Conservation (phyloP, 2,329 filamentous ascomycete species). For the Pestalotiopsis sp. region DNA sequence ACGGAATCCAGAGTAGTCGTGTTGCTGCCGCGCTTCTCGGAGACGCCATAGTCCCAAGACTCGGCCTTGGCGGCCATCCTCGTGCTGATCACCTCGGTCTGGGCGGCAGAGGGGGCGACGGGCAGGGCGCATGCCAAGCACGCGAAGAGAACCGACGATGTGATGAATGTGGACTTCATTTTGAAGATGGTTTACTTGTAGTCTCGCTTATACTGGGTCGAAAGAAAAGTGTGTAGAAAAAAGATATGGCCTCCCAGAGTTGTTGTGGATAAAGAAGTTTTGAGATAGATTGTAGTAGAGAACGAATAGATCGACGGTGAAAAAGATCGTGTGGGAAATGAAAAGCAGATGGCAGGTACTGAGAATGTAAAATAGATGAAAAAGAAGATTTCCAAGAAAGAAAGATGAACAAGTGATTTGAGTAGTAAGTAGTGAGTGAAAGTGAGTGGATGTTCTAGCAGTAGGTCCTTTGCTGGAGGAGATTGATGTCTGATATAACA, state of each 20-base stretch:
- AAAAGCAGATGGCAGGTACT: not conserved
- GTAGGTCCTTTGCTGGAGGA: not conserved
- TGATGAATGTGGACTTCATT: slow-evolving; percentile 1
- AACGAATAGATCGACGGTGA: not conserved
- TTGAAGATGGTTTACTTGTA: not conserved
- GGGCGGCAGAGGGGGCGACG: not conserved
- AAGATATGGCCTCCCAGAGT: not conserved
- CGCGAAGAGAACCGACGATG: not conserved
- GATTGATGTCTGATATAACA: not conserved
- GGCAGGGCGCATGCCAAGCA: slow-evolving; percentile 1
- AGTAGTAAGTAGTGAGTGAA: not conserved
- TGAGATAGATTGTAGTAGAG: not conserved
- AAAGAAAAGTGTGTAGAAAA: not conserved
- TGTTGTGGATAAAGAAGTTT: not conserved
- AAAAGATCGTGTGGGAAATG: not conserved
- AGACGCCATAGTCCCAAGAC: not conserved
- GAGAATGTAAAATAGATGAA: not conserved
- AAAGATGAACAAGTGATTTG: not conserved
- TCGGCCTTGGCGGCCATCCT: not conserved
- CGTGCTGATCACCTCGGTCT: not conserved
- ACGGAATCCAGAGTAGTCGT: not conserved
- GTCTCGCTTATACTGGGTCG: not conserved
- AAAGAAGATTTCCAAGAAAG: not conserved
- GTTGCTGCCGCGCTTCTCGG: not conserved
- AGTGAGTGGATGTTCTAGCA: not conserved